Evolutionary conservation across 768 basidiomycete genomes (phyloP).

Genomic region (Suillus lakei): DNA sequence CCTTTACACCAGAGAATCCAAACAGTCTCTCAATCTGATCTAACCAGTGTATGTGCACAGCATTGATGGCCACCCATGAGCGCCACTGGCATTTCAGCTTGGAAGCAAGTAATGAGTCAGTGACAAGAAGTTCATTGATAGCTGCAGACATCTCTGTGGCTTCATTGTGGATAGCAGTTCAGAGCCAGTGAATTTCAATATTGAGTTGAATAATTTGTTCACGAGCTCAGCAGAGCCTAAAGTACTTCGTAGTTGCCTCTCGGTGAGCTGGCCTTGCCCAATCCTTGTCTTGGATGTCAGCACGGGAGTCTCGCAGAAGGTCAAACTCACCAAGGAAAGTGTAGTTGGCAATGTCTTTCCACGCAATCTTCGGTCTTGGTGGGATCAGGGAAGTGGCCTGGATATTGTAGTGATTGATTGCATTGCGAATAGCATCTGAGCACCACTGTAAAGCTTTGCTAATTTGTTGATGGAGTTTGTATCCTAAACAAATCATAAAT

Average conservation of each 20-base stretch:
- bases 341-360: slow-evolving; percentile 21
- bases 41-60: slow-evolving; percentile 1
- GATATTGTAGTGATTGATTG: slow-evolving; percentile 30
- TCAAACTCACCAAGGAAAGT: slow-evolving; percentile 22
- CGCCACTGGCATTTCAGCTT: slow-evolving; percentile 10
- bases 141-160: slow-evolving; percentile 9
- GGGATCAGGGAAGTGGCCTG: slow-evolving; percentile 25
- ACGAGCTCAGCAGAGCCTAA: slow-evolving; percentile 26
- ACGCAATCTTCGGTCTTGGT: slow-evolving; percentile 18
- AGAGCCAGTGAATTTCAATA: slow-evolving; percentile 27
- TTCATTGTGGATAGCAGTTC: slow-evolving; percentile 22
- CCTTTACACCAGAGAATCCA: slow-evolving; percentile 3
- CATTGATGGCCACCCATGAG: slow-evolving; percentile 1
- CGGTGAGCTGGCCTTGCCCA: slow-evolving; percentile 17
- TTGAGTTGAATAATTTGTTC: slow-evolving; percentile 33
- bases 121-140: slow-evolving; percentile 1
- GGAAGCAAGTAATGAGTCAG: slow-evolving; percentile 3
- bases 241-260: slow-evolving; percentile 26
- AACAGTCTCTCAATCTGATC: slow-evolving; percentile 9
- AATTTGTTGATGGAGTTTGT: slow-evolving; percentile 37
- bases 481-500: slow-evolving; percentile 21
- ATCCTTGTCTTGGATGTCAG: not conserved
- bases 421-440: slow-evolving; percentile 29
- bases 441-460: slow-evolving; percentile 31
- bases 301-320: slow-evolving; percentile 13